Conservation (phyloP, 495 filamentous ascomycete genomes). For the Aspergillus carlsbadensis region DNA sequence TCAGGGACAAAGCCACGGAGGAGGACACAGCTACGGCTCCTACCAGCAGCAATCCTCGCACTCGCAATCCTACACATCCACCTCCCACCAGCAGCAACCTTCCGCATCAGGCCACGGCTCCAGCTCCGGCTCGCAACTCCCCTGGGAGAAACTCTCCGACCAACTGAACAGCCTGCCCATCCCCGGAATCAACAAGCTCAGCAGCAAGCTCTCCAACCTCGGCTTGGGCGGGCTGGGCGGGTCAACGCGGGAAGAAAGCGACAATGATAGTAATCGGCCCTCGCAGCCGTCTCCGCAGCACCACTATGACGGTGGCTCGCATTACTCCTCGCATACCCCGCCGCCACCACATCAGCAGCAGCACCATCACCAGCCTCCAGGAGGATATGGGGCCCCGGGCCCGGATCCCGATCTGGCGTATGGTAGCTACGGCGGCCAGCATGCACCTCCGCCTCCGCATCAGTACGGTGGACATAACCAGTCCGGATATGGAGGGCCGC, state of each 20-base stretch:
- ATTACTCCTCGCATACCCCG: background rate
- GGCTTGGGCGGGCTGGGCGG: slow-evolving; percentile 52
- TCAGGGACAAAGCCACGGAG: slow-evolving; percentile 5
- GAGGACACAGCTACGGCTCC: slow-evolving; percentile 15
- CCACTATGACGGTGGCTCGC: slow-evolving; percentile 10
- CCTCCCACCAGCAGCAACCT: slow-evolving; percentile 20
- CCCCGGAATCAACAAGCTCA: slow-evolving; percentile 40
- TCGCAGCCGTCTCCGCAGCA: slow-evolving; percentile 5
- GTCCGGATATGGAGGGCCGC: background rate
- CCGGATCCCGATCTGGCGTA: too few relatives aligned
- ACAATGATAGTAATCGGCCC: slow-evolving; percentile 8
- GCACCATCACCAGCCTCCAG: background rate
- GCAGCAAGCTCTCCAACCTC: slow-evolving; percentile 37
- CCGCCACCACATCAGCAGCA: background rate
- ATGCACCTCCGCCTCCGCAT: background rate
- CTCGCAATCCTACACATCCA: background rate
- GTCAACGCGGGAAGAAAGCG: slow-evolving; percentile 23
- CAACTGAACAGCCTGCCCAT: slow-evolving; percentile 33
- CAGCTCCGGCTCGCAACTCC: slow-evolving; percentile 21
- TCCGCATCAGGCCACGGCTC: slow-evolving; percentile 27
- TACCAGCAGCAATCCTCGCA: slow-evolving; percentile 15
- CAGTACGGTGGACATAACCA: slow-evolving; percentile 1
- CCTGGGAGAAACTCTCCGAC: slow-evolving; percentile 38
- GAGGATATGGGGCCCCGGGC: background rate
- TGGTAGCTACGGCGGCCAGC: background rate